Base-by-base conservation (phyloP, 352 stramenopile genomes). In the Pythium biforme region DNA sequence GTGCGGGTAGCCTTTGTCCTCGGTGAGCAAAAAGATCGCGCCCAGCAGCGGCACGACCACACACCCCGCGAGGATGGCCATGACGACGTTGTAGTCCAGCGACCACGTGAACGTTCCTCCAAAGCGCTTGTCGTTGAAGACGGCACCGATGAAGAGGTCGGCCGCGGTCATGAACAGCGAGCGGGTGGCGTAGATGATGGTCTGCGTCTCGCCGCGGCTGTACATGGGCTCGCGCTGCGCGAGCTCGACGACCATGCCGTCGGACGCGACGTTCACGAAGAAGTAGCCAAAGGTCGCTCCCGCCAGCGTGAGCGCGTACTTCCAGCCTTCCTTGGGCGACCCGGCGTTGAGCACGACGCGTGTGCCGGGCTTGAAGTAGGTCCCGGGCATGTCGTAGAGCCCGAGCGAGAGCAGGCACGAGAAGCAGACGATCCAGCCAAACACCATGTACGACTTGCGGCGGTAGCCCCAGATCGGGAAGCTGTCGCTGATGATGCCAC, bases 201-300 rank as follows among this genome's bases (percentile, higher is more conserved):
- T 77, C 59, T 93, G 84, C 19, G 75, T 84, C 34, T 79, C 70
- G 49, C 84, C 84, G 27, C 82, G 79, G 2, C 62, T 72, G 4
- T 54, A 43, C 23, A 89, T 62, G 12, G 83, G 74, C 40, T 94
- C 85, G 25, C 84, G 70, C 46, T 94, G 83, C 0, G 74, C 77
- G 25, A 88, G 63, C 50, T 92, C 81, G 26, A 96, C 81, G 39
- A 90, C 69, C 51, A 94, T 76, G 0, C 79, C 89, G 68, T 97
- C 89, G 17, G 83, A 79, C 26, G 87, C 81, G 0, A 94, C 81
- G 69, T 96, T 92, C 5, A 88, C 86, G 52, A 96, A 77, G 34
- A 96, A 89, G 52, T 92, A 95, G 1, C 89, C 89, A 14, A 95
- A 68, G 22, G 84, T 95, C 0, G 86, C 89, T 11, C 94, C 22